phyloP scores from a whole-genome alignment of 306 rosid species.

The Clitoria ternatea region DNA sequence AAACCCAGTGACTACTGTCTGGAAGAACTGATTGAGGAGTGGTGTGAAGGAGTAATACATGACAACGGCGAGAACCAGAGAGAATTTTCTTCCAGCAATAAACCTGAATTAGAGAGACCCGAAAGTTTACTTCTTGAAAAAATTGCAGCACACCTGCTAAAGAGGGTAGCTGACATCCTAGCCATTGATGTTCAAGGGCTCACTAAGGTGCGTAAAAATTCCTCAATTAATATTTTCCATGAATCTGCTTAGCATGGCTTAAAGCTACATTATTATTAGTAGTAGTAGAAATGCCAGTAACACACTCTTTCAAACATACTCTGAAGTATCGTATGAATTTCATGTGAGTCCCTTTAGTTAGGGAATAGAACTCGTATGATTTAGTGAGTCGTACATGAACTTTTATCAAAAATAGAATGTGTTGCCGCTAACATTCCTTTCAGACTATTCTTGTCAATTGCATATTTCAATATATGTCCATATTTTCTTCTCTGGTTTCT shows the following conservation, averaged over 20 bases:
- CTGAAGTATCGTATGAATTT: background rate
- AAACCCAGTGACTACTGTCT: conserved; percentile 76
- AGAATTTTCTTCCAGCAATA: conserved; percentile 43
- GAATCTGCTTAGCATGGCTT: conserved; percentile 17
- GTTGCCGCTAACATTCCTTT: background rate
- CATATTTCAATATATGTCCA: conserved; percentile 12
- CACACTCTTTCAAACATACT: background rate
- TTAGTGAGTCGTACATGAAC: background rate
- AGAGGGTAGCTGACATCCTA: conserved; percentile 62
- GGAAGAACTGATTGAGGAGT: conserved; percentile 73
- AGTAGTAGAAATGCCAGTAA: background rate
- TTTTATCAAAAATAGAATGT: background rate
- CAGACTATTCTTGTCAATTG: background rate
- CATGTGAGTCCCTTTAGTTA: background rate
- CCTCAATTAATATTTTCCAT: conserved; percentile 3
- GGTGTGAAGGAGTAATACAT: conserved; percentile 96
- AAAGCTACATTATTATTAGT: background rate
- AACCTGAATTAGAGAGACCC: conserved; percentile 48
- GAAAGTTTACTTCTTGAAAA: conserved; percentile 78
- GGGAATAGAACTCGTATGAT: background rate
- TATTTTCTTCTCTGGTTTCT: conserved; percentile 1
- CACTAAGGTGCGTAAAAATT: conserved; percentile 49
- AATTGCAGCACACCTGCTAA: conserved; percentile 75
- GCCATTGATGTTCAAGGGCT: conserved; percentile 87
- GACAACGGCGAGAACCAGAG: conserved; percentile 43